Evolutionary conservation across 176 grass and related monocot species (phyloP).

Genomic region (Triticum monococcum): DNA sequence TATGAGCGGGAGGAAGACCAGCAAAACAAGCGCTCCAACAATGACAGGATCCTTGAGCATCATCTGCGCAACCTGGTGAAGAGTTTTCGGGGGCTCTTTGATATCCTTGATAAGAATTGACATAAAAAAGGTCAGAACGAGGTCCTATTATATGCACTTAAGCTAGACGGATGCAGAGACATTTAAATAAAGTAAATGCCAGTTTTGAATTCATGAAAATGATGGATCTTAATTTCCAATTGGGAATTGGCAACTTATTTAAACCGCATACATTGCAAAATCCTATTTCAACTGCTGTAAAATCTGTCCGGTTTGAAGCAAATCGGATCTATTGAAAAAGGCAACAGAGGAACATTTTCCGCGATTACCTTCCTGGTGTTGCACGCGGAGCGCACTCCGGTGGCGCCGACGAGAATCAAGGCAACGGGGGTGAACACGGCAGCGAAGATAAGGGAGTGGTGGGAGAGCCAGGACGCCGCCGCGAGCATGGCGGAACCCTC

Average conservation of each 20-base stretch:
- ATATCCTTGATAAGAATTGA: background rate
- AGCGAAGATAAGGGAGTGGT: background rate
- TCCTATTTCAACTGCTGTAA: background rate
- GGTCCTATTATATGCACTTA: background rate
- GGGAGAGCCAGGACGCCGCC: background rate
- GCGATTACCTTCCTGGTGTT: background rate
- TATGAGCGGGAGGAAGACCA: background rate
- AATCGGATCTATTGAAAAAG: background rate
- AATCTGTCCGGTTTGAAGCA: background rate
- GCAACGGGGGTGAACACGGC: background rate
- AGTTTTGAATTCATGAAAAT: background rate
- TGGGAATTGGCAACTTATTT: background rate
- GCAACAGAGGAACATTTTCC: background rate
- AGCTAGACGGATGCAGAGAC: background rate
- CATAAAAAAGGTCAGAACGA: background rate
- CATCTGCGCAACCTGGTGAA: background rate
- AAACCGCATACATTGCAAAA: background rate
- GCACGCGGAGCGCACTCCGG: background rate
- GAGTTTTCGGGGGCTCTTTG: background rate
- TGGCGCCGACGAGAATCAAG: background rate
- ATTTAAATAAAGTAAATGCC: background rate
- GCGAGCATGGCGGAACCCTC: background rate
- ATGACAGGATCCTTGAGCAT: background rate
- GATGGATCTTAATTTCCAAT: background rate
- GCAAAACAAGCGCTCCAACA: background rate